Conservation (phyloP, 192 early-diverging fungal species). For the Coemansia sp. region DNA sequence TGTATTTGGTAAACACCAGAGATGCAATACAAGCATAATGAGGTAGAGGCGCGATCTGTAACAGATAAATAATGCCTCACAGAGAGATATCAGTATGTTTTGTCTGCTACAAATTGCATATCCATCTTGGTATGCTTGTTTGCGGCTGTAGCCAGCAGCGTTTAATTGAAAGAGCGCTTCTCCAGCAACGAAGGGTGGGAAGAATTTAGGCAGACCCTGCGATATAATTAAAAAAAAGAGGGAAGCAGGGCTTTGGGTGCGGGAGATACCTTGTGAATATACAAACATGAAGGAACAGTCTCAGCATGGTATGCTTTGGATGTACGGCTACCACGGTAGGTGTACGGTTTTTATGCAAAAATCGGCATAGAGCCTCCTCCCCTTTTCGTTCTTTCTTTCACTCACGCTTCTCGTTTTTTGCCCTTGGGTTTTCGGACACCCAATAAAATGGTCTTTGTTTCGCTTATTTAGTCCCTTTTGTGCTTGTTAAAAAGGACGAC, state of each 20-base stretch:
- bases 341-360: background rate
- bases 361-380: background rate
- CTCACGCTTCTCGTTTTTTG: background rate
- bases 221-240: background rate
- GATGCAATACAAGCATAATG: no score
- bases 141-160: no score
- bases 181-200: no score
- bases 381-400: background rate
- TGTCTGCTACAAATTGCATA: no score
- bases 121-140: no score
- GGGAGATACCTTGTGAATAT: background rate
- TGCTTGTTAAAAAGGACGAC: background rate
- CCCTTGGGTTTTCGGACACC: background rate
- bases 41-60: no score
- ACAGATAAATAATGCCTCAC: no score
- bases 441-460: background rate
- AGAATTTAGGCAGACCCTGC: no score
- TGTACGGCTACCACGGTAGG: no score
- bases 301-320: background rate
- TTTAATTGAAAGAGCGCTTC: no score
- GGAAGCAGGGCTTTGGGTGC: background rate
- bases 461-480: background rate
- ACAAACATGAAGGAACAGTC: background rate
- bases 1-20: no score
- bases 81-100: no score